Conservation (phyloP, 805 yeast genomes). For the Starmera pachycereana region DNA sequence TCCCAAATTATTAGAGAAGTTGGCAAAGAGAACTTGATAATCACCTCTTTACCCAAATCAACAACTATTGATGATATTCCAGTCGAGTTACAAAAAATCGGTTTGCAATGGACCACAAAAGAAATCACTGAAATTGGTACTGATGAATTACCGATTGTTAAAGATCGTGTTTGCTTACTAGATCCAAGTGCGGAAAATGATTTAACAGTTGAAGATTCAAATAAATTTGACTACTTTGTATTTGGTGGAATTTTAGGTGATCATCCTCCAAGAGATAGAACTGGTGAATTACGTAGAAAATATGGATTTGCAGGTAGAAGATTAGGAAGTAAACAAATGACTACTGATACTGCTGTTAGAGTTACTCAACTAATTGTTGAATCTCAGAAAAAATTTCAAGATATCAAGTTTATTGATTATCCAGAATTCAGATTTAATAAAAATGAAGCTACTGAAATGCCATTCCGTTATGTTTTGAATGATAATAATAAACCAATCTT, state of each 20-base stretch:
- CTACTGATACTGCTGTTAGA: slow-evolving; percentile 95
- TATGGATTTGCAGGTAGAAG: slow-evolving; percentile 84
- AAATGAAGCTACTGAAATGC: slow-evolving; percentile 95
- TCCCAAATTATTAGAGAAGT: slow-evolving; percentile 73
- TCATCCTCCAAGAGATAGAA: slow-evolving; percentile 86
- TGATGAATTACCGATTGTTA: slow-evolving; percentile 29
- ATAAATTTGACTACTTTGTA: slow-evolving; percentile 72
- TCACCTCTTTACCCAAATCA: slow-evolving; percentile 63
- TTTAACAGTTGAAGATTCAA: slow-evolving; percentile 58
- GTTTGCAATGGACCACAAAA: slow-evolving; percentile 72
- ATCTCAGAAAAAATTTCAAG: slow-evolving; percentile 45
- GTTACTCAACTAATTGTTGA: slow-evolving; percentile 78
- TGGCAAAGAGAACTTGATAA: slow-evolving; percentile 62
- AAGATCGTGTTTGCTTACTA: slow-evolving; percentile 62
- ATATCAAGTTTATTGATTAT: slow-evolving; percentile 79
- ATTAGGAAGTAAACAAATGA: slow-evolving; percentile 85
- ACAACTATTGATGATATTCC: slow-evolving; percentile 63
- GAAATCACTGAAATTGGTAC: slow-evolving; percentile 44
- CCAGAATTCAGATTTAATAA: slow-evolving; percentile 87
- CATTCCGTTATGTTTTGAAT: slow-evolving; percentile 80
- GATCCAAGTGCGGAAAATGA: slow-evolving; percentile 83
- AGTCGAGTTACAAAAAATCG: slow-evolving; percentile 39
- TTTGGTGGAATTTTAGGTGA: slow-evolving; percentile 96
- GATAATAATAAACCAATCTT: slow-evolving; percentile 60
- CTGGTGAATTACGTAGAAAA: slow-evolving; percentile 73